Percentiles rank a stretch among this genome's conserved stretches.
phyloP scores from a whole-genome alignment of 2,329 filamentous ascomycete genomes.

The Clarireedia paspali region DNA sequence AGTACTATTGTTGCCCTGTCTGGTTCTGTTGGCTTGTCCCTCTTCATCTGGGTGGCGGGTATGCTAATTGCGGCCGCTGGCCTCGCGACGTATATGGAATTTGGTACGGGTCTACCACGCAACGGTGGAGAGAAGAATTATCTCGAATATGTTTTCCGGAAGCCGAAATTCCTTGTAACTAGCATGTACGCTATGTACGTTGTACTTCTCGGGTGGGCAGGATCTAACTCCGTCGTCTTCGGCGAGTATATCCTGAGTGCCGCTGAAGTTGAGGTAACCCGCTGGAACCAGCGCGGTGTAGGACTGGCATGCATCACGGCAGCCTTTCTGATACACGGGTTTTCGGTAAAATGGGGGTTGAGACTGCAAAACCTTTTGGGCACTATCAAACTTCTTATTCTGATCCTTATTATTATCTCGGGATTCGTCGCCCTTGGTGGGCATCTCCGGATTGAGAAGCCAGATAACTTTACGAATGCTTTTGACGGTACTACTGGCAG shows the following conservation, averaged over 20 bases:
- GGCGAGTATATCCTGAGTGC: slow-evolving; percentile 64
- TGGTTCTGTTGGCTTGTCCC: slow-evolving; percentile 53
- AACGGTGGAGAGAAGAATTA: slow-evolving; percentile 63
- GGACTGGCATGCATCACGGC: slow-evolving; percentile 59
- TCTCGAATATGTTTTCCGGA: slow-evolving; percentile 55
- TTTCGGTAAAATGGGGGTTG: slow-evolving; percentile 57
- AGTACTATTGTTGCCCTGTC: slow-evolving; percentile 47
- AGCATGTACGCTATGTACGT: slow-evolving; percentile 54
- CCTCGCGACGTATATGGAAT: slow-evolving; percentile 58
- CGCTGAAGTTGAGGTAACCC: slow-evolving; percentile 50
- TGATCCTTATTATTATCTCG: slow-evolving; percentile 57
- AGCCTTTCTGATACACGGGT: slow-evolving; percentile 58
- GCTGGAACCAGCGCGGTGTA: slow-evolving; percentile 61
- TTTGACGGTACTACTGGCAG: slow-evolving; percentile 60
- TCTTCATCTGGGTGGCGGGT: slow-evolving; percentile 57
- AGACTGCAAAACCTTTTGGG: slow-evolving; percentile 60
- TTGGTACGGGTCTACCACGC: slow-evolving; percentile 55
- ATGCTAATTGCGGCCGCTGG: slow-evolving; percentile 55
- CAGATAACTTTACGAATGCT: slow-evolving; percentile 54
- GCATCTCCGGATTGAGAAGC: slow-evolving; percentile 51
- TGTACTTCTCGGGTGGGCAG: slow-evolving; percentile 57
- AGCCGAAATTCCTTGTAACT: slow-evolving; percentile 53
- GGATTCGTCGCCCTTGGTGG: slow-evolving; percentile 49
- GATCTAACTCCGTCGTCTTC: slow-evolving; percentile 61
- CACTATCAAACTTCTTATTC: slow-evolving; percentile 56